Conservation (phyloP, 2,329 filamentous ascomycete genomes). For the Zymoseptoria tritici region DNA sequence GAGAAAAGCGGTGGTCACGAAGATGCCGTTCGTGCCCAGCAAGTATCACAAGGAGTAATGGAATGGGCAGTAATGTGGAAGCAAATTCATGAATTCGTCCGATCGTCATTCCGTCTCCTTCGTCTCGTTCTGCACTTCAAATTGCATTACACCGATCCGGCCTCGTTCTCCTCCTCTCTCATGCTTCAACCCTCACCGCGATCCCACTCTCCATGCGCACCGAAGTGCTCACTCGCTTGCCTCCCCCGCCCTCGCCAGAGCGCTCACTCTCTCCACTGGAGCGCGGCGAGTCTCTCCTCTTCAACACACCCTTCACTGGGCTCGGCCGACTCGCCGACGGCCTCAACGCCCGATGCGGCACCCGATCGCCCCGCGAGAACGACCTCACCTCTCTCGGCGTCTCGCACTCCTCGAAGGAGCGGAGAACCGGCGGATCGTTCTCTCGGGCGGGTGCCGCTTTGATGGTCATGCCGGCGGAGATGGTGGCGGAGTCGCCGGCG, state of each 20-base stretch:
- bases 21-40: slow-evolving; percentile 80
- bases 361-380: neutral
- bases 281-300: slow-evolving; percentile 1
- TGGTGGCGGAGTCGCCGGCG: neutral
- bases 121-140: neutral
- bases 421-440: neutral
- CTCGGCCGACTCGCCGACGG: slow-evolving; percentile 8
- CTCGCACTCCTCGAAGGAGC: slow-evolving; percentile 1
- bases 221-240: neutral
- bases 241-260: neutral
- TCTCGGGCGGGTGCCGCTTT: slow-evolving; percentile 4
- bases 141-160: neutral
- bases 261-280: neutral
- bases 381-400: slow-evolving; percentile 7
- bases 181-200: neutral
- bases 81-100: neutral
- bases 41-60: slow-evolving; percentile 58
- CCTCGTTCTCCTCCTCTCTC: neutral
- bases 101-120: neutral
- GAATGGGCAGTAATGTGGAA: neutral
- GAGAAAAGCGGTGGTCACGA: slow-evolving; percentile 66
- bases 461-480: neutral
- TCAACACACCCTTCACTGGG: slow-evolving; percentile 15
- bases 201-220: neutral
- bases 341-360: slow-evolving; percentile 2